Percentiles rank a stretch among this genome's conserved stretches.
phyloP scores from a whole-genome alignment of 2,329 filamentous ascomycete genomes.

The Calonectria pauciramosa region DNA sequence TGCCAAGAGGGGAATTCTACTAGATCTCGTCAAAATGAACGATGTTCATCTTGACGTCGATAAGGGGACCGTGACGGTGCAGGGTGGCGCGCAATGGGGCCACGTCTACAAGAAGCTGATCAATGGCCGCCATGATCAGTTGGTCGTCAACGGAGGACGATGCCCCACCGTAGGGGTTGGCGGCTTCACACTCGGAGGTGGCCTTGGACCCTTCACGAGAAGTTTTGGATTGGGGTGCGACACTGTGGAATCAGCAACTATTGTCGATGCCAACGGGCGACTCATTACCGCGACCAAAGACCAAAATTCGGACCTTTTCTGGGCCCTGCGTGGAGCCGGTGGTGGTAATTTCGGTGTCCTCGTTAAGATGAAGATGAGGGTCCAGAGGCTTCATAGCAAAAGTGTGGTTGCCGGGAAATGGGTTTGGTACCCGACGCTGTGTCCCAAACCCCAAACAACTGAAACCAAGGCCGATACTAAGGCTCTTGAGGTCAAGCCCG shows the following conservation, averaged over 20 bases:
- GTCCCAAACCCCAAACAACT: too few relatives aligned
- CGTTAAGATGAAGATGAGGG: neutral
- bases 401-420: neutral
- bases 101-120: neutral
- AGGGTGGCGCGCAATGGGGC: neutral
- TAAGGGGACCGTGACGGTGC: neutral
- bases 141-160: neutral
- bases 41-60: neutral
- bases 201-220: neutral
- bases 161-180: neutral
- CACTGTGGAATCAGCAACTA: neutral
- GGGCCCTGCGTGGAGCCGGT: neutral
- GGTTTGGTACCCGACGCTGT: neutral
- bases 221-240: slow-evolving; percentile 1
- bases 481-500: too few relatives aligned
- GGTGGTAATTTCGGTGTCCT: neutral
- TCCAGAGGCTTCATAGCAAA: neutral
- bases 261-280: neutral
- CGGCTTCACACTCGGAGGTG: neutral
- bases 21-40: neutral
- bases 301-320: neutral
- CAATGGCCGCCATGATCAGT: neutral
- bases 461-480: too few relatives aligned
- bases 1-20: neutral
- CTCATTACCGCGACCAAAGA: neutral